phyloP scores from a whole-genome alignment of 2,329 filamentous ascomycete genomes.

The Beauveria pseudobassiana region DNA sequence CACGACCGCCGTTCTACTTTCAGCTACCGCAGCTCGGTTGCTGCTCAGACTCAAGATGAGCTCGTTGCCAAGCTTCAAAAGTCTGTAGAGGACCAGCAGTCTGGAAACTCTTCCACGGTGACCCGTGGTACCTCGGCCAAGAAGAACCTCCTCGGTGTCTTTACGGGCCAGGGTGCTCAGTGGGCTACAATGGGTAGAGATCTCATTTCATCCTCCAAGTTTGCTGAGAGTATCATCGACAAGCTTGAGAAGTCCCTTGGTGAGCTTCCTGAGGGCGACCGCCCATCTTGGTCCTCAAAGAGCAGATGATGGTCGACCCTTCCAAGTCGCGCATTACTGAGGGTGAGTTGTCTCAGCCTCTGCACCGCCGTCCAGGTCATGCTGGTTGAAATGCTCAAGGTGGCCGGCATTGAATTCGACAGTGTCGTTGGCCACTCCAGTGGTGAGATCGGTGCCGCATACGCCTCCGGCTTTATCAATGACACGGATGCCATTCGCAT shows the following conservation, averaged over 20 bases:
- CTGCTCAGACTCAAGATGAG: slow-evolving; percentile 10
- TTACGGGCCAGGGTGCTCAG: slow-evolving; percentile 29
- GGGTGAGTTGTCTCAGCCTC: slow-evolving; percentile 23
- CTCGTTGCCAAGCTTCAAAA: slow-evolving; percentile 11
- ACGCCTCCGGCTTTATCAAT: slow-evolving; percentile 36
- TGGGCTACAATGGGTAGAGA: slow-evolving; percentile 26
- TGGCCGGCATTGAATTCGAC: slow-evolving; percentile 25
- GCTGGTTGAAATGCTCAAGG: slow-evolving; percentile 20
- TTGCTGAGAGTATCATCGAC: slow-evolving; percentile 13
- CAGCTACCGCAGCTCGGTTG: slow-evolving; percentile 14
- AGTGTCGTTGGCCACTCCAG: slow-evolving; percentile 41
- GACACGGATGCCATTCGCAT: slow-evolving; percentile 19
- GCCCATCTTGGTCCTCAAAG: slow-evolving; percentile 21
- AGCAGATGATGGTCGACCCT: slow-evolving; percentile 17
- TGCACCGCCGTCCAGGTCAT: slow-evolving; percentile 24
- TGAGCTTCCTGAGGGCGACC: slow-evolving; percentile 16
- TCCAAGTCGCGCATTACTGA: slow-evolving; percentile 15
- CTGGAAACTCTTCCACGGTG: slow-evolving; percentile 7
- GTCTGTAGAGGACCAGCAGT: slow-evolving; percentile 14
- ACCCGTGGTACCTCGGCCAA: slow-evolving; percentile 9
- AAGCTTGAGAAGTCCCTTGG: slow-evolving; percentile 18
- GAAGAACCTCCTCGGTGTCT: slow-evolving; percentile 14
- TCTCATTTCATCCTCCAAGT: slow-evolving; percentile 16
- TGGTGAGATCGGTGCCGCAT: slow-evolving; percentile 44
- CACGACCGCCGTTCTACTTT: slow-evolving; percentile 13